Evolutionary conservation across 177 flowering plant species (phyloP), one percentile per base, ranked within the genome.

Genomic region (Vitis hybrid): DNA sequence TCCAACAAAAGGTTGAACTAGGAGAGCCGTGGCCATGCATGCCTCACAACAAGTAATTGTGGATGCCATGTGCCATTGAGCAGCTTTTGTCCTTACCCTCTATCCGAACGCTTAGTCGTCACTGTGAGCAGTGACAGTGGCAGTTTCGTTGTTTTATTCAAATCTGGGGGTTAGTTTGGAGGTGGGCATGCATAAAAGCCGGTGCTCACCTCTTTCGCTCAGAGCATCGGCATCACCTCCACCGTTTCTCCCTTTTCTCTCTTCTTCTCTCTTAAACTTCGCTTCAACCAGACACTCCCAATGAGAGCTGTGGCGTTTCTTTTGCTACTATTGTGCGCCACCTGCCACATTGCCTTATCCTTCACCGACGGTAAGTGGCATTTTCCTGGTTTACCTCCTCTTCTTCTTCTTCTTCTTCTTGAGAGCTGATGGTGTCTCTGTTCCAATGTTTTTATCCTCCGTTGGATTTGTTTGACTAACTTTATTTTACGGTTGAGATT

Each of bases 331-430:
- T 65, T 81, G 14, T 70, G 52, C 62, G 68, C 77, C 74, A 64
- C 75, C 67, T 61, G 48, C 77, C 74, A 67, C 55, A 0, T 59
- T 62, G 62, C 73, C 68, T 48, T 62, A 2, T 67, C 80, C 64
- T 16, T 72, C 68, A 62, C 10, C 15, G 83, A 80, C 56, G 83
- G 83, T 80, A 59, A 80, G 76, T 45, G 18, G 10, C 7, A 5
- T 51, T 31, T 2, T 19, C 8, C 22, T 10, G 21, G 15, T 18
- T 33, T 39, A 39, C 48, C 48, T 8, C 48, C 48, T 39, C 48
- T 6, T 7, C 48, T 39, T 39, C 48, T 49, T 7, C 3, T 45
- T 18, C 48, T 13, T 63, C 16, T 63, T 8, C 5, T 3, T 63
- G 31, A 29, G 31, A 29, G 31, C 5, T 29, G 31, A 29, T 29